phyloP scores from a whole-genome alignment of 2,329 filamentous ascomycete species.

The Clarireedia hainanense region DNA sequence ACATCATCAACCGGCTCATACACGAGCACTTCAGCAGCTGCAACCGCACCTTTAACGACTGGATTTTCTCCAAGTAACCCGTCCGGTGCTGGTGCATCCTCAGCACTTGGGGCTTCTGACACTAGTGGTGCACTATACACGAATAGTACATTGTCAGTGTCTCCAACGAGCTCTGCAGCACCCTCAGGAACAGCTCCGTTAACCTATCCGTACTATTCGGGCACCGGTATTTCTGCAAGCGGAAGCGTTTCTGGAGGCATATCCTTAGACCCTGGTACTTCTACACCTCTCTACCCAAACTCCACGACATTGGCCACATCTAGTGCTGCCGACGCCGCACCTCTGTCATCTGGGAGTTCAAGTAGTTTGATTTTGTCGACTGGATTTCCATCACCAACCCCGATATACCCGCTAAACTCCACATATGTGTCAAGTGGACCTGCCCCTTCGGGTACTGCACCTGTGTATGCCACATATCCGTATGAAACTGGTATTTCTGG shows the following conservation, averaged over 20 bases:
- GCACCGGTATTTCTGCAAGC: background rate
- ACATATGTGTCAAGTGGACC: background rate
- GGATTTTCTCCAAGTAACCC: background rate
- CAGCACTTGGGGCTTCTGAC: background rate
- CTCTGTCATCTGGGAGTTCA: background rate
- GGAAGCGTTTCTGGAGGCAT: slow-evolving; percentile 2
- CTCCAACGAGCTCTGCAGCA: background rate
- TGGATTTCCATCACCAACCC: background rate
- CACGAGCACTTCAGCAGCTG: slow-evolving; percentile 3
- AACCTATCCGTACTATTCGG: background rate
- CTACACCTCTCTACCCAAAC: slow-evolving; percentile 2
- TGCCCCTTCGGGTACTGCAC: background rate
- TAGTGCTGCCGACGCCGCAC: background rate
- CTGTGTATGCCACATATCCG: background rate
- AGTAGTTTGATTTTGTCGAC: slow-evolving; percentile 1
- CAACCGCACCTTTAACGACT: background rate
- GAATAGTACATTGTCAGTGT: background rate
- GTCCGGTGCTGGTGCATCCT: background rate
- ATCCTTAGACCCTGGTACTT: background rate
- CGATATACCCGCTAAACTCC: background rate
- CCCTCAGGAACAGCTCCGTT: background rate
- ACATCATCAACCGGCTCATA: background rate
- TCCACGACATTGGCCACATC: background rate
- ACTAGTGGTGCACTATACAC: background rate
- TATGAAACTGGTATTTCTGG: background rate